These are phyloP conservation scores for Clarireedia monteithiana DNA, from an alignment of 2,329 filamentous ascomycete species.

Conservation along the genomic window DNA sequence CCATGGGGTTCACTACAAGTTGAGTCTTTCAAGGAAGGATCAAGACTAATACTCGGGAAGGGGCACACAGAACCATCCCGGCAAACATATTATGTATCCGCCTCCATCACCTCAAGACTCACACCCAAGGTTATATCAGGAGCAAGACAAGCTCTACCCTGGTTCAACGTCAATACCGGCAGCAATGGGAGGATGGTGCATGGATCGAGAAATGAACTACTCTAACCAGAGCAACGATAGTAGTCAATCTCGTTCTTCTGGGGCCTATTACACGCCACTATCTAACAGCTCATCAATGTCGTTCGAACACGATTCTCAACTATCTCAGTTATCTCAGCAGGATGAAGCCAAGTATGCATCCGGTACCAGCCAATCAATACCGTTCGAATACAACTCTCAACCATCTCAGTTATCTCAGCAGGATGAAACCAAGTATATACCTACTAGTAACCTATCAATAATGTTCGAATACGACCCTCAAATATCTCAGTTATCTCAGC, in stretches of 20 bases:
- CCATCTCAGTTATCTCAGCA: neutral
- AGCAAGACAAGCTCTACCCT: neutral
- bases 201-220: conserved; percentile 3
- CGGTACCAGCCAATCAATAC: conserved; percentile 1
- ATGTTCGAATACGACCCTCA: neutral
- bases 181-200: neutral
- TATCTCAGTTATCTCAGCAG: neutral
- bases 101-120: neutral
- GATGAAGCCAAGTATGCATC: neutral
- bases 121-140: neutral
- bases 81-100: neutral
- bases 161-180: neutral
- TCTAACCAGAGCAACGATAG: conserved; percentile 8
- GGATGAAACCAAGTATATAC: neutral
- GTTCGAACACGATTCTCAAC: neutral
- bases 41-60: conserved; percentile 5
- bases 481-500: neutral
- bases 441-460: neutral
- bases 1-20: neutral
- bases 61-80: conserved; percentile 3
- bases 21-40: neutral
- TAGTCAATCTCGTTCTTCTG: conserved; percentile 5
- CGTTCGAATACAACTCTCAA: neutral
- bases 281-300: conserved; percentile 4
- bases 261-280: neutral